Evolutionary conservation across 192 early-diverging fungal genomes (phyloP), one percentile per base, ranked within the genome.

Genomic region (Backusella liffmaniae): DNA sequence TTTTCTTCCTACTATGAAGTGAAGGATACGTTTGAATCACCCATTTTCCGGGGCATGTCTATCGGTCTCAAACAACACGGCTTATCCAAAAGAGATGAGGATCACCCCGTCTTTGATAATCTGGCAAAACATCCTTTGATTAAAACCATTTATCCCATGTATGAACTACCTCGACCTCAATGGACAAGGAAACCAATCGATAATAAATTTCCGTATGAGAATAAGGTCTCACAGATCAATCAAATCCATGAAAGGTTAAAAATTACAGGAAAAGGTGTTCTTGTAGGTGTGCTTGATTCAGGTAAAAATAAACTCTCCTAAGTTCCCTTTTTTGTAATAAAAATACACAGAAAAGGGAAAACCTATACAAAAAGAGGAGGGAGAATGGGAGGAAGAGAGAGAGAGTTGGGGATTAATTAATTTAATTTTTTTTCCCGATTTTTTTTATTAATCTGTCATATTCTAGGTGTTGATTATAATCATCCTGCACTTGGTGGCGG

Each of bases 401-500:
- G 49, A n/a, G 8, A 41, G 53, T 18, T 21, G n/a, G 51, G 23
- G 21, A 62, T 62, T 29, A 62, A 62, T 62, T 62, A 62, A 62
- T 62, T 62, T 18, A 67, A n/a, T 34, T 36, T 67, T 35, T 32
- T 67, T 36, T 67, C 32, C 66, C 66, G 12, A 7, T 32, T 67
- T 67, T 67, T 67, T 67, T 34, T 36, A 10, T 21, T 39, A 41
- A 29, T 16, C 42, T 46, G 18, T 29, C 9, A 72, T 8, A 29
- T 32, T 51, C 4, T 73, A 78, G 77, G 79, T 42, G 80, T 91
- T 6, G 89, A 90, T 72, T 90, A 91, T 66, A 84, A 13, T 5
- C 90, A 93, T 73, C 87, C 89, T 18, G 89, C 90, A 39, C 83
- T 92, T 10, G 91, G 92, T 44, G 86, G 73, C 37, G 90, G 90